Conservation (phyloP, 371 early-diverging fungal species). For the Umbelopsis sp. region DNA sequence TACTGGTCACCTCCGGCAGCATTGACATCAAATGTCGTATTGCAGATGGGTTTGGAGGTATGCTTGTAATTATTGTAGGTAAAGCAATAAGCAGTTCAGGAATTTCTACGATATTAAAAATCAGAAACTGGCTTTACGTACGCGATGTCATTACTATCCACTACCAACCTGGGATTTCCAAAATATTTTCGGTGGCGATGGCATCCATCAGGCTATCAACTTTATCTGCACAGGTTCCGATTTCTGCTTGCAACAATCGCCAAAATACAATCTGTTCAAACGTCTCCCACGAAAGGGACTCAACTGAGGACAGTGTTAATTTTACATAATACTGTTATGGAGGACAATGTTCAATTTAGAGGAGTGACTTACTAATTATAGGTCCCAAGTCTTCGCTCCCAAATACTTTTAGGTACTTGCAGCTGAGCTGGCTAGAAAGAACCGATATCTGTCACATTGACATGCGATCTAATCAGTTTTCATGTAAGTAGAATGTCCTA, state of each 20-base stretch:
- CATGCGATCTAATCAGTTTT: neutral
- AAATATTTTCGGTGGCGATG: constrained; percentile 1
- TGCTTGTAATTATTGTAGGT: neutral
- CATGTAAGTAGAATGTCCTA: neutral
- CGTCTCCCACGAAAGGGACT: constrained; percentile 1
- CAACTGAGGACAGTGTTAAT: neutral
- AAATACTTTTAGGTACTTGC: neutral
- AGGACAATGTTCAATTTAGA: neutral
- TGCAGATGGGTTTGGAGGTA: neutral
- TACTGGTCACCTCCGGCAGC: neutral
- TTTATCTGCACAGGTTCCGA: neutral
- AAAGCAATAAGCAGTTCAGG: neutral
- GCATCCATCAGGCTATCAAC: neutral
- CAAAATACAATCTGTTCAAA: constrained; percentile 12
- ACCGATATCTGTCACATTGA: neutral
- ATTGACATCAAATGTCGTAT: neutral
- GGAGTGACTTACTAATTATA: neutral
- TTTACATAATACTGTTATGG: neutral
- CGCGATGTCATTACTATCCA: neutral
- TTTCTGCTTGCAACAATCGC: constrained; percentile 8
- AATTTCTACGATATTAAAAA: neutral
- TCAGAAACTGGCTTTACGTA: neutral
- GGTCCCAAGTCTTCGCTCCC: neutral
- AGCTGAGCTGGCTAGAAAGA: constrained; percentile 1
- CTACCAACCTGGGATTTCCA: neutral